phyloP scores from a whole-genome alignment of 2,329 filamentous ascomycete species.

The Chalaropsis thielavioides region DNA sequence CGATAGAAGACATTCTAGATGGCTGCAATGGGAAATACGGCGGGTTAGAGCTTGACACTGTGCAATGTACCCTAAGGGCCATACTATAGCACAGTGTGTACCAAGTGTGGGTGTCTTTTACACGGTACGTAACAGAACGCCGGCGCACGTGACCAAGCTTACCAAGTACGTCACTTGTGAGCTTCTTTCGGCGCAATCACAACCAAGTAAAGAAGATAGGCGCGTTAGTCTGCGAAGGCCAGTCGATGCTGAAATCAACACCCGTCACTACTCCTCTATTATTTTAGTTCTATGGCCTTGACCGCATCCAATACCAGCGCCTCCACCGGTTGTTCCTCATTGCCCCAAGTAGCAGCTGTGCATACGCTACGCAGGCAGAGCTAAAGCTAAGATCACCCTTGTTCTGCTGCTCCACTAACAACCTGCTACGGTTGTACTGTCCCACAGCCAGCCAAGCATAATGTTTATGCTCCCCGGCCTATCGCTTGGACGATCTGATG shows the following conservation, averaged over 20 bases:
- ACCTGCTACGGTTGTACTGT: background rate
- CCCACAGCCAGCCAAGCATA: background rate
- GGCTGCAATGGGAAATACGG: background rate
- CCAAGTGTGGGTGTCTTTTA: background rate
- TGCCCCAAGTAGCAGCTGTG: too few relatives aligned
- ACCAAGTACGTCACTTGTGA: background rate
- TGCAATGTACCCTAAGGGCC: background rate
- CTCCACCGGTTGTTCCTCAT: background rate
- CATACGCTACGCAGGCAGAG: background rate
- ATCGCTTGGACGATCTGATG: conserved; percentile 7
- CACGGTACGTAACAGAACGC: background rate
- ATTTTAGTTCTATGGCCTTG: background rate
- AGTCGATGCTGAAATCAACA: background rate
- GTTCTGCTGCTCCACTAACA: background rate
- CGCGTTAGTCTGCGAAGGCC: background rate
- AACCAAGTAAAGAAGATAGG: background rate
- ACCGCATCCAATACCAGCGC: background rate
- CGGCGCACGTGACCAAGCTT: background rate
- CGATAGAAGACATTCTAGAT: background rate
- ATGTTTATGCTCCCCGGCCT: conserved; percentile 7
- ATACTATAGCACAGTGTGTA: background rate
- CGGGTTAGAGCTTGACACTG: background rate
- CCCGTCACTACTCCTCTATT: background rate
- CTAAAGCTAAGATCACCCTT: background rate
- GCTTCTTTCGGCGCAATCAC: background rate